Evolutionary conservation across 2,329 filamentous ascomycete species (phyloP).

Genomic region (Elsinoe ampelina): DNA sequence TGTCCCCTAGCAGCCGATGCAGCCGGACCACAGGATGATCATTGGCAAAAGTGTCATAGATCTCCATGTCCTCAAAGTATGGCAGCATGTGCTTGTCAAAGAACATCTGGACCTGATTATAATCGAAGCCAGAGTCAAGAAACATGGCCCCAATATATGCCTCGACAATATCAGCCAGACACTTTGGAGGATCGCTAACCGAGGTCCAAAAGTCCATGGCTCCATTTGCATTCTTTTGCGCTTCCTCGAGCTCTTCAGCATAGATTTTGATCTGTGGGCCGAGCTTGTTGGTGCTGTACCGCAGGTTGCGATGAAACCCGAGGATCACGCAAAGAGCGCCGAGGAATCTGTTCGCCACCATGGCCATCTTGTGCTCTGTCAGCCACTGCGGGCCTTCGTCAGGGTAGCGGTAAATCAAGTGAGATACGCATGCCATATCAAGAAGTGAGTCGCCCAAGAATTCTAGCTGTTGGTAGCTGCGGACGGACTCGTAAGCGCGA

Average conservation of each 20-base stretch:
- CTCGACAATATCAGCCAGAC: slow-evolving; percentile 78
- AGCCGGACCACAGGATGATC: slow-evolving; percentile 69
- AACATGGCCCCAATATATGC: slow-evolving; percentile 84
- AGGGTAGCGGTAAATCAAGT: slow-evolving; percentile 68
- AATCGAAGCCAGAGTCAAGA: slow-evolving; percentile 78
- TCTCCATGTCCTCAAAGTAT: slow-evolving; percentile 75
- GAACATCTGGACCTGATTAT: slow-evolving; percentile 61
- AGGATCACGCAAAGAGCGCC: slow-evolving; percentile 71
- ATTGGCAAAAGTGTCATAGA: slow-evolving; percentile 81
- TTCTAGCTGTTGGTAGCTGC: slow-evolving; percentile 82
- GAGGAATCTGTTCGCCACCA: slow-evolving; percentile 94
- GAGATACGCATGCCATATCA: slow-evolving; percentile 75
- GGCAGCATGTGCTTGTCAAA: slow-evolving; percentile 64
- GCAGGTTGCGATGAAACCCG: slow-evolving; percentile 65
- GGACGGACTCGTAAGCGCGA: slow-evolving; percentile 63
- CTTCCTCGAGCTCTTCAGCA: slow-evolving; percentile 49
- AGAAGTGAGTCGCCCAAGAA: slow-evolving; percentile 85
- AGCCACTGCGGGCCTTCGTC: slow-evolving; percentile 87
- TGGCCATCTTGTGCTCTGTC: slow-evolving; percentile 98
- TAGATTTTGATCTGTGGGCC: slow-evolving; percentile 43
- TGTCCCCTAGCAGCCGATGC: slow-evolving; percentile 51
- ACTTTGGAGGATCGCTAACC: slow-evolving; percentile 59
- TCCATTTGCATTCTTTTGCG: slow-evolving; percentile 40
- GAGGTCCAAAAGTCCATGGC: slow-evolving; percentile 61
- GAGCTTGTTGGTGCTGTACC: slow-evolving; percentile 43